Conservation (phyloP, 2,329 filamentous ascomycete genomes). For the Tolypocladium album region DNA sequence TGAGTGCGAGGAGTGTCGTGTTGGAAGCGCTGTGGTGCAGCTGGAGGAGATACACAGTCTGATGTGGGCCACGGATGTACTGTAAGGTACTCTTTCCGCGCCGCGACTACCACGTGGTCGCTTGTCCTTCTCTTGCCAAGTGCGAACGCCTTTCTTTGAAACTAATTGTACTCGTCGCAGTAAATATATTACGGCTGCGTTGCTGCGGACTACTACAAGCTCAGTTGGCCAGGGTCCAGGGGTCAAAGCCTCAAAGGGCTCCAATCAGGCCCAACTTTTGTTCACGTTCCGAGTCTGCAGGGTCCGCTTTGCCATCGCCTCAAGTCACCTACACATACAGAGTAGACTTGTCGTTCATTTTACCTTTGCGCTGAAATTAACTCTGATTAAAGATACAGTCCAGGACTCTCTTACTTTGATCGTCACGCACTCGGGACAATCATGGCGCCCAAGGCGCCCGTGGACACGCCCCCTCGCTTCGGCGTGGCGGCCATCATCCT, state of each 20-base stretch:
- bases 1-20: neutral
- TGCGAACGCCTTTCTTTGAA: no score
- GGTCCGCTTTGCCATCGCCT: neutral
- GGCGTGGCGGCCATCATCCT: slow-evolving; percentile 38
- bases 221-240: neutral
- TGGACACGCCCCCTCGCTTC: slow-evolving; percentile 23
- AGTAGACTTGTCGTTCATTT: neutral
- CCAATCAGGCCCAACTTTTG: neutral
- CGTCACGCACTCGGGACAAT: neutral
- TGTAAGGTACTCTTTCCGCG: no score
- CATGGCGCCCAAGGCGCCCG: neutral
- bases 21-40: no score
- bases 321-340: neutral
- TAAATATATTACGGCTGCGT: neutral
- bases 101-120: no score
- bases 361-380: neutral
- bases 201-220: neutral
- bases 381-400: neutral
- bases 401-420: no score
- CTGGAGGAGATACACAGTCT: no score
- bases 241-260: neutral
- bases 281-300: neutral
- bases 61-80: no score
- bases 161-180: neutral
- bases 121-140: no score